A percentile compares a stretch with the other conserved stretches of the same genome.
These are phyloP conservation scores for Zymoseptoria pseudotritici DNA, from an alignment of 2,329 filamentous ascomycete species.

Conservation along the genomic window DNA sequence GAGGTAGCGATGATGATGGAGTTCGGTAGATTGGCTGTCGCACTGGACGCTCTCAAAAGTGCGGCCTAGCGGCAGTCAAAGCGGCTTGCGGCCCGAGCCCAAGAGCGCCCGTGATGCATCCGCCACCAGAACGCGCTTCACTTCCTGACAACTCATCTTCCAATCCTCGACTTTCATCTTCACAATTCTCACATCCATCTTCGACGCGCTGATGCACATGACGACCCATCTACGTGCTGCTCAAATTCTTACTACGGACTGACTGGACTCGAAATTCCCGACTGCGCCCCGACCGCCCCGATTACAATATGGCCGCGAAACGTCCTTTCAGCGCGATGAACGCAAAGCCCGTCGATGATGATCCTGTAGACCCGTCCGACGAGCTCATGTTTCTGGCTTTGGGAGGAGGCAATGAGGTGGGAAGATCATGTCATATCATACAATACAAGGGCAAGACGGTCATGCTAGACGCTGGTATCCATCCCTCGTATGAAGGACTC, in stretches of 20 bases:
- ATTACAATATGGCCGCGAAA: slow-evolving; percentile 75
- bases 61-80: not conserved
- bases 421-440: slow-evolving; percentile 92
- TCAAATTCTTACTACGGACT: not conserved
- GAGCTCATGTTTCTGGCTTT: slow-evolving; percentile 91
- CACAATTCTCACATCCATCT: not conserved
- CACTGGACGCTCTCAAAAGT: not conserved
- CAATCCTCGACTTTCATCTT: not conserved
- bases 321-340: slow-evolving; percentile 58
- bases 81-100: not conserved
- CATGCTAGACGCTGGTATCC: slow-evolving; percentile 97
- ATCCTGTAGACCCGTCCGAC: slow-evolving; percentile 86
- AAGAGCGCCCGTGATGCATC: not conserved
- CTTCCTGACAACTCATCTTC: not conserved
- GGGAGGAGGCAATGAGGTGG: slow-evolving; percentile 94
- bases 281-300: not conserved
- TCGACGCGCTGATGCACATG: not conserved
- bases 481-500: slow-evolving; percentile 91
- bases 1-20: not conserved
- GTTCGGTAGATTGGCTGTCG: not conserved
- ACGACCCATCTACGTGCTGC: not conserved
- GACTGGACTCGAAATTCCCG: not conserved
- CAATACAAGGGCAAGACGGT: slow-evolving; percentile 99
- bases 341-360: slow-evolving; percentile 62
- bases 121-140: not conserved